Evolutionary conservation across 768 basidiomycete genomes (phyloP).

Genomic region (Suillus cothurnatus): DNA sequence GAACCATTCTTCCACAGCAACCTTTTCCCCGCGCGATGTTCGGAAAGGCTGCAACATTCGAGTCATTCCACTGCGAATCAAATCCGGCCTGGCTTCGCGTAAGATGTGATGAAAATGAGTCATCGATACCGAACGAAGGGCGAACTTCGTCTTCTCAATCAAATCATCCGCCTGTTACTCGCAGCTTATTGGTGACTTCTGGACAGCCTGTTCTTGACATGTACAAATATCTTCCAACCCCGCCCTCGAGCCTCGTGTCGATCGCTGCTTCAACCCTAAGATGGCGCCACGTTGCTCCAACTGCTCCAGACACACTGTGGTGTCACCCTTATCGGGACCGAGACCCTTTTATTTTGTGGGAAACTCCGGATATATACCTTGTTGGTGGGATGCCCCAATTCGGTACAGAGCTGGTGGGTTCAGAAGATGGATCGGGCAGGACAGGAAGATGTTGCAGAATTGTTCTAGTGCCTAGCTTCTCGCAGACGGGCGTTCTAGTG

Average conservation of each 20-base stretch:
- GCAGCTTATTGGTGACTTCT: constrained; percentile 79
- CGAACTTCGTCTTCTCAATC: constrained; percentile 8
- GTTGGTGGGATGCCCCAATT: constrained; percentile 91
- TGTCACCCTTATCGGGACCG: constrained; percentile 89
- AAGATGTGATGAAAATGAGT: constrained; percentile 35
- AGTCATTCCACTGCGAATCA: constrained; percentile 76
- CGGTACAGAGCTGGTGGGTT: constrained; percentile 64
- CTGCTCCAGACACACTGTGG: constrained; percentile 98
- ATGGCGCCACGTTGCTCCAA: constrained; percentile 98
- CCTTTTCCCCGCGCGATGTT: constrained; percentile 93
- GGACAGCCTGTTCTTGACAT: constrained; percentile 96
- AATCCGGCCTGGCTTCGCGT: constrained; percentile 89
- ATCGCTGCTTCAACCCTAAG: constrained; percentile 78
- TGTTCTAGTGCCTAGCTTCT: constrained; percentile 81
- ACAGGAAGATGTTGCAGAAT: constrained; percentile 58
- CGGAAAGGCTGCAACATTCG: constrained; percentile 54
- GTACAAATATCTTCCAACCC: constrained; percentile 85
- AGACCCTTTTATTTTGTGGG: constrained; percentile 89
- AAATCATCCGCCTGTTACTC: constrained; percentile 32
- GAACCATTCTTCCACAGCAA: constrained; percentile 90
- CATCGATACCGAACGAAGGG: constrained; percentile 4
- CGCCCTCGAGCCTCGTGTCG: constrained; percentile 68
- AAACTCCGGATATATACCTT: constrained; percentile 88
- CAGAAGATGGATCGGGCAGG: constrained; percentile 31
- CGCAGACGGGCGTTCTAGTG: constrained; percentile 74